Evolutionary conservation across 1,284 basidiomycete genomes (phyloP), one percentile per base, ranked within the genome.

Genomic region (Ceratobasidium sp.): DNA sequence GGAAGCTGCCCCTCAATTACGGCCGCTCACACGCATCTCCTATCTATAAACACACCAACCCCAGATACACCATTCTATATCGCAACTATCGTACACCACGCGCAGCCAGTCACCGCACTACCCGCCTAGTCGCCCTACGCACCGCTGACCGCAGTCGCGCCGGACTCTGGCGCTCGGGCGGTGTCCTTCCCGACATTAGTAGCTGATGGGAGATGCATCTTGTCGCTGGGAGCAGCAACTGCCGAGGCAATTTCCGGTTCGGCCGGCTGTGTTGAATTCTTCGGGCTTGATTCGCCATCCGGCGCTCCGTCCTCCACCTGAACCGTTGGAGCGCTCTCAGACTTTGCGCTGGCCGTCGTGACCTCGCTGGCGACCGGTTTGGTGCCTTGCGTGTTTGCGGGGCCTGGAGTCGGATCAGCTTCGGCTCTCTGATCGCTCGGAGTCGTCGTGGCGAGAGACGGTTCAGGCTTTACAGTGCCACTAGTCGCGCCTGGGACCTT

Each of bases 131-230:
- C n/a, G 52, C 27, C 27, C 27, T 48, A 33, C 12, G 38, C 16
- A 41, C 18, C 44, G 52, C 33, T 35, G 8, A 18, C 48, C 54
- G 62, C 48, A 68, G 62, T 76, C 52, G 64, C 44, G 18, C 64
- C 23, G 52, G 64, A 30, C 48, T 35, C 66, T 48, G 50, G 35
- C 52, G n/a, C 41, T 60, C 23, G n/a, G 59, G 41, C 14, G 38
- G 46, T 23, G 8, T 20, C 20, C 62, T 57, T 67, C 59, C 46
- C 46, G 38, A 41, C 64, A 67, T 76, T 52, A 66, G 73, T 64
- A 50, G 33, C 71, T 75, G 71, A 75, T 75, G 71, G 62, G 55
- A 65, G 60, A 41, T 64, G 48, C 16, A 48, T 52, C 23, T 23
- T 48, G 38, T 52, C 62, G 14, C 20, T 67, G 38, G 73, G 52